phyloP scores from a whole-genome alignment of 768 basidiomycete genomes.

The Calocera cornea region DNA sequence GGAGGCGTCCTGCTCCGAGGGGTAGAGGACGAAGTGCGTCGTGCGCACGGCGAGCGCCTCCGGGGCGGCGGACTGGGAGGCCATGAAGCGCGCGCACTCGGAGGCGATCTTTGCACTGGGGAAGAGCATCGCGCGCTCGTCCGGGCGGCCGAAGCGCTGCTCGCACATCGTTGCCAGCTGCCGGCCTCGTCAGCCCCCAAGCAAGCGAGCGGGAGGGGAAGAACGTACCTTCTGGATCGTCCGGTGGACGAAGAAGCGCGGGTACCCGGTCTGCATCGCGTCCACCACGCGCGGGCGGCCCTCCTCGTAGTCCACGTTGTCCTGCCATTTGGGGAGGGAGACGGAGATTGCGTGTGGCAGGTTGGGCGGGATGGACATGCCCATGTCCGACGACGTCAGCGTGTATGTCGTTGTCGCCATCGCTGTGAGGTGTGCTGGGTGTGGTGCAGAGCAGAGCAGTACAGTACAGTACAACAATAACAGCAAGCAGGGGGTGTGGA shows the following conservation, averaged over 20 bases:
- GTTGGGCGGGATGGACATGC: constrained; percentile 21
- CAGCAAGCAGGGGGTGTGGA: background rate
- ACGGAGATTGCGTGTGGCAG: constrained; percentile 82
- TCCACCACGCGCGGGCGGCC: constrained; percentile 67
- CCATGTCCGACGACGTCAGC: constrained; percentile 1
- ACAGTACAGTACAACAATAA: background rate
- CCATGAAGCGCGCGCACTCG: constrained; percentile 62
- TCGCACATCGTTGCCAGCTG: constrained; percentile 70
- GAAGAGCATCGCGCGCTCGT: constrained; percentile 68
- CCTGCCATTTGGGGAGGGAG: constrained; percentile 84
- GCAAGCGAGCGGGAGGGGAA: background rate
- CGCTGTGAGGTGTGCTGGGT: background rate
- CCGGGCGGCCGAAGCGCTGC: constrained; percentile 56
- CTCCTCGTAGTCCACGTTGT: constrained; percentile 85
- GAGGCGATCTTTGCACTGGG: constrained; percentile 60
- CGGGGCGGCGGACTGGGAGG: constrained; percentile 32
- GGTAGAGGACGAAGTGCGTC: constrained; percentile 3
- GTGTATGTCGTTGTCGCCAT: background rate
- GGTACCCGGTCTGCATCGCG: constrained; percentile 80
- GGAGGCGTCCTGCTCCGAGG: constrained; percentile 12
- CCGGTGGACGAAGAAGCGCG: constrained; percentile 83
- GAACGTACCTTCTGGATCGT: constrained; percentile 63
- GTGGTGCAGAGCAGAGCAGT: background rate
- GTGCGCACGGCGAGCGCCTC: constrained; percentile 15
- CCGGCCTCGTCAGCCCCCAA: background rate